Percentiles rank a stretch among this genome's conserved stretches.
These are phyloP conservation scores for Podila verticillata DNA, from an alignment of 192 early-diverging fungal genomes.

Conservation along the genomic window DNA sequence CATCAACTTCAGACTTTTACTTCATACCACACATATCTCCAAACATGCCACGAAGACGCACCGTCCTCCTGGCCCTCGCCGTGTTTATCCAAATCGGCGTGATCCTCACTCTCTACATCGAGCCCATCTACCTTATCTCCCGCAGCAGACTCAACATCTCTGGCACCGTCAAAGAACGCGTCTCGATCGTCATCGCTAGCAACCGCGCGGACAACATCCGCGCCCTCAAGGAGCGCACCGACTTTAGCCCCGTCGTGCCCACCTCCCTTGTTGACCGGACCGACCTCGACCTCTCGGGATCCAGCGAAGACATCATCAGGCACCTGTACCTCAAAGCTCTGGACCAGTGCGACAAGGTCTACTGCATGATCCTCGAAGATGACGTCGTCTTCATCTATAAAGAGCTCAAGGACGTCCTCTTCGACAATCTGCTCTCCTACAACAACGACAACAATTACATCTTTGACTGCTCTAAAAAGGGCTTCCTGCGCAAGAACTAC, in stretches of 20 bases:
- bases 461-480: conserved; percentile 25
- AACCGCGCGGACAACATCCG: conserved; percentile 8
- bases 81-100: conserved; percentile 3
- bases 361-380: conserved; percentile 15
- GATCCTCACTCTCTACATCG: conserved; percentile 13
- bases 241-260: conserved; percentile 7
- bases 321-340: conserved; percentile 2
- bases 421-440: conserved; percentile 17
- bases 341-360: conserved; percentile 17
- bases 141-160: conserved; percentile 13
- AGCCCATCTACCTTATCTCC: conserved; percentile 1
- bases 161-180: conserved; percentile 4
- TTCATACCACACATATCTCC: not conserved
- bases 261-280: not conserved
- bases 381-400: conserved; percentile 21
- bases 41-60: conserved; percentile 4
- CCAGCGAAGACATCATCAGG: conserved; percentile 4
- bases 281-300: conserved; percentile 6
- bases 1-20: not conserved
- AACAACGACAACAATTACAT: conserved; percentile 28
- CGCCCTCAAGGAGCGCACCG: not conserved
- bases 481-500: conserved; percentile 15
- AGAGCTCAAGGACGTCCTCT: conserved; percentile 13
- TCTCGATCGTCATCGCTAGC: conserved; percentile 12
- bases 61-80: not conserved